phyloP scores from a whole-genome alignment of 2,329 filamentous ascomycete genomes.

The Monascus ruber region DNA sequence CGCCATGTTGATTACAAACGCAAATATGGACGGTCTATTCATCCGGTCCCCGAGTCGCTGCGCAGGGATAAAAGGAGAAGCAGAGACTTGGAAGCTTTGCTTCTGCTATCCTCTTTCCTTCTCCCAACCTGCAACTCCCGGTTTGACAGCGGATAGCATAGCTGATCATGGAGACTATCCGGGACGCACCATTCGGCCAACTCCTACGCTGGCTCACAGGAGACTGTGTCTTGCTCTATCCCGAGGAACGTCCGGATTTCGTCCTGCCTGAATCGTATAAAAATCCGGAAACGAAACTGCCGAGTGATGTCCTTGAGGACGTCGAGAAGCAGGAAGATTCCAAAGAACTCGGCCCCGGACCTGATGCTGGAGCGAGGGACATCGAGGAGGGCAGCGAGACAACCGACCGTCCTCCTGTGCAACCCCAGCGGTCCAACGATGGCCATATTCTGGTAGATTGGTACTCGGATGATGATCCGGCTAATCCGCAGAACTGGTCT shows the following conservation, averaged over 20 bases:
- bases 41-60: no score
- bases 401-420: slow-evolving; percentile 19
- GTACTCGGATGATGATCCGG: slow-evolving; percentile 17
- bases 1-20: no score
- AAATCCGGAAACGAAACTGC: background rate
- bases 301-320: background rate
- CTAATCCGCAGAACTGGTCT: slow-evolving; percentile 24
- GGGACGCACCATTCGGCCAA: slow-evolving; percentile 38
- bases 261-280: slow-evolving; percentile 14
- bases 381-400: slow-evolving; percentile 20
- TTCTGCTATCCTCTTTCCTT: no score
- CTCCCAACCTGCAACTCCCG: no score
- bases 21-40: no score
- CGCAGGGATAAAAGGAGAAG: no score
- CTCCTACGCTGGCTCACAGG: slow-evolving; percentile 32
- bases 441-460: slow-evolving; percentile 26
- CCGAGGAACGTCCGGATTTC: slow-evolving; percentile 29
- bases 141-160: no score
- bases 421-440: slow-evolving; percentile 21
- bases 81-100: no score
- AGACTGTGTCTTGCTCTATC: slow-evolving; percentile 34
- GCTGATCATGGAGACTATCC: slow-evolving; percentile 14
- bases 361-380: slow-evolving; percentile 11
- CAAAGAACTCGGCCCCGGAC: slow-evolving; percentile 3
- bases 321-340: background rate